phyloP scores from a whole-genome alignment of 2,329 filamentous ascomycete species.

The Fusarium oxysporum region DNA sequence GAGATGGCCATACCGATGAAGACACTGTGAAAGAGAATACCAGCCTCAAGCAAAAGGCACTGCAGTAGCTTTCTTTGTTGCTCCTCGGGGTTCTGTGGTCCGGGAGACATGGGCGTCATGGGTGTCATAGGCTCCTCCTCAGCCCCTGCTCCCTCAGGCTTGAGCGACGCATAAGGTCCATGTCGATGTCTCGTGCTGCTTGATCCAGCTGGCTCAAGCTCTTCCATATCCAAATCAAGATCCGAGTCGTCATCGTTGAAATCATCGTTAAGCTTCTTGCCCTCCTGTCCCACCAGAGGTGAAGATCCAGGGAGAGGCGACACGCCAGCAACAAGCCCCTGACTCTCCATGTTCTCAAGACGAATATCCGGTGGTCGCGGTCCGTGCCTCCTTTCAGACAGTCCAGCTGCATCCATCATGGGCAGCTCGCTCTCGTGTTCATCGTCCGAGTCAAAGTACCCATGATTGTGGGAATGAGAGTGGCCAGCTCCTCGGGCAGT shows the following conservation, averaged over 20 bases:
- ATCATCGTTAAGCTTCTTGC: conserved; percentile 48
- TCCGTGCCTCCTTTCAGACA: conserved; percentile 54
- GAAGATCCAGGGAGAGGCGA: conserved; percentile 69
- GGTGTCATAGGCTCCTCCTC: conserved; percentile 44
- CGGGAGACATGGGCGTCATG: conserved; percentile 40
- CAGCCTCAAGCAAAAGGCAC: conserved; percentile 82
- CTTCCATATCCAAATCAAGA: conserved; percentile 70
- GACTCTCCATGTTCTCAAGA: conserved; percentile 63
- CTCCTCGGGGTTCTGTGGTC: conserved; percentile 62
- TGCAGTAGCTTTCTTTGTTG: conserved; percentile 77
- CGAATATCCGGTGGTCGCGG: conserved; percentile 62
- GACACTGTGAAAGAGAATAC: conserved; percentile 85
- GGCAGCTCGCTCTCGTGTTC: conserved; percentile 50
- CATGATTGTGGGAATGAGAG: conserved; percentile 66
- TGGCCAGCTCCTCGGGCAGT: conserved; percentile 75
- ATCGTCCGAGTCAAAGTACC: conserved; percentile 62
- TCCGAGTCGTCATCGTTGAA: conserved; percentile 64
- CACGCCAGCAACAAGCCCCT: conserved; percentile 68
- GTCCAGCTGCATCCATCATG: conserved; percentile 44
- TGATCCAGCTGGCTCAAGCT: conserved; percentile 62
- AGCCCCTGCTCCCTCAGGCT: conserved; percentile 43
- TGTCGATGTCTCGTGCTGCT: conserved; percentile 41
- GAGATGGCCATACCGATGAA: conserved; percentile 91
- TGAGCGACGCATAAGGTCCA: conserved; percentile 49
- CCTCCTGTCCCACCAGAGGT: conserved; percentile 49